Base-by-base conservation (phyloP, 345 rosid species). In the Zanthoxylum bungeanum region DNA sequence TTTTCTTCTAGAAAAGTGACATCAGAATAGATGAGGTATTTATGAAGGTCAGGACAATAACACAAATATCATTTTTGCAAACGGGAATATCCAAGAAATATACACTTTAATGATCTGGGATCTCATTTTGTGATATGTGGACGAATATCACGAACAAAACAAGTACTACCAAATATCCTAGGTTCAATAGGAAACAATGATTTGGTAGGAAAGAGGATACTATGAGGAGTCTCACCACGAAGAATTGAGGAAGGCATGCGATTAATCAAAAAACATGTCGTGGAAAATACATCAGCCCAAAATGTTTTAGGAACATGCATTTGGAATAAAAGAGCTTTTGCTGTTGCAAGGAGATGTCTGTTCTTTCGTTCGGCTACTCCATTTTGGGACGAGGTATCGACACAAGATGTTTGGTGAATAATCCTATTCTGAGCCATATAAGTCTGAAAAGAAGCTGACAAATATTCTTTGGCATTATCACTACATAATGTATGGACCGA, bases 401-500 rank as follows among this genome's bases (percentile, higher is more conserved):
- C 55, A 21, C 25, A 50, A n/a, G 27, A 50, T 0, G 27, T 19
- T 50, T 50, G 3, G 5, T 50, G 27, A 19, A 50, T 6, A 7
- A 40, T 40, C 10, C 25, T 9, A 50, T 50, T 5, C 0, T n/a
- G 22, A n/a, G 2, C 22, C 55, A 50, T 50, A 19, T 50, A n/a
- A 52, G 6, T 7, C 8, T 52, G 57, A 52, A 22, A 22, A 8
- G 25, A 7, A 1, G 3, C 5, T 2, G 55, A 50, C 0, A 8
- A 2, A 10, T 52, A 52, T 21, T 22, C 0, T 1, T 21, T 52
- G 0, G 28, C 4, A 22, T 21, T 52, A 55, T 50, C 25, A 50
- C 55, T 50, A 4, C 3, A 2, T 9, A n/a, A 6, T 1, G 24
- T 50, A 1, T 0, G 1, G 0, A 2, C 22, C 0, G 3, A 19